These are phyloP conservation scores for Aethionema arabicum DNA, from an alignment of 345 rosid genomes.

Conservation along the genomic window DNA sequence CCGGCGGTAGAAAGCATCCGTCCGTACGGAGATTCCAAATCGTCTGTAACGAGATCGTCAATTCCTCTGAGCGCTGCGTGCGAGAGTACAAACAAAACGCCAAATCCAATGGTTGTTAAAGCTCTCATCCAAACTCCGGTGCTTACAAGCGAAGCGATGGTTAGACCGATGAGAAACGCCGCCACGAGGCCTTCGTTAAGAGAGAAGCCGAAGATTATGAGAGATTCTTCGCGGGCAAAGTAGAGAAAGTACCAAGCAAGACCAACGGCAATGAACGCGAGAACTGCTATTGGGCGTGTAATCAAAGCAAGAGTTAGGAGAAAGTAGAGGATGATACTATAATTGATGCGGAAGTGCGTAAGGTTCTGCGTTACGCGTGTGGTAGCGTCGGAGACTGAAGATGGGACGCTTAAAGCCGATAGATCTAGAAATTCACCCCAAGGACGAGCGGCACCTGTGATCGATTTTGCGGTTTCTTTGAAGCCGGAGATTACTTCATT, in stretches of 20 bases:
- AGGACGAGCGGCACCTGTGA: constrained; percentile 41
- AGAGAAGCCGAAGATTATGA: constrained; percentile 33
- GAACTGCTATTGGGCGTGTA: constrained; percentile 45
- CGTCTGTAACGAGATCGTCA: constrained; percentile 54
- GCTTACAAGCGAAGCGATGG: constrained; percentile 36
- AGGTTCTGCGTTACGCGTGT: constrained; percentile 59
- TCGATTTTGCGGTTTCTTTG: constrained; percentile 44
- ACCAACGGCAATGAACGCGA: constrained; percentile 40
- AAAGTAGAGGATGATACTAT: constrained; percentile 42
- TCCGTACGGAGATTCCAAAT: constrained; percentile 51
- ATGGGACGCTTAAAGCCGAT: constrained; percentile 43
- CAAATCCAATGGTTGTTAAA: constrained; percentile 35
- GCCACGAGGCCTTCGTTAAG: constrained; percentile 44
- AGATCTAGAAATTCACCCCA: constrained; percentile 52
- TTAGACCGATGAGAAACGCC: constrained; percentile 33
- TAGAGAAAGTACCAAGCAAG: constrained; percentile 53
- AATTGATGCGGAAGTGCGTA: constrained; percentile 52
- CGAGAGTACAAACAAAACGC: constrained; percentile 37
- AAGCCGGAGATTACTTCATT: constrained; percentile 33
- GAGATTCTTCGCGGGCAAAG: constrained; percentile 48
- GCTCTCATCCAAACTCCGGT: constrained; percentile 49
- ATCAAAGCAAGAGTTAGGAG: constrained; percentile 45
- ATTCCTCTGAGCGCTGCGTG: constrained; percentile 53
- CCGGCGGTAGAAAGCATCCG: constrained; percentile 41
- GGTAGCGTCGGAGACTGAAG: constrained; percentile 47